Conservation (phyloP, 306 rosid genomes). For the Quercus robur region DNA sequence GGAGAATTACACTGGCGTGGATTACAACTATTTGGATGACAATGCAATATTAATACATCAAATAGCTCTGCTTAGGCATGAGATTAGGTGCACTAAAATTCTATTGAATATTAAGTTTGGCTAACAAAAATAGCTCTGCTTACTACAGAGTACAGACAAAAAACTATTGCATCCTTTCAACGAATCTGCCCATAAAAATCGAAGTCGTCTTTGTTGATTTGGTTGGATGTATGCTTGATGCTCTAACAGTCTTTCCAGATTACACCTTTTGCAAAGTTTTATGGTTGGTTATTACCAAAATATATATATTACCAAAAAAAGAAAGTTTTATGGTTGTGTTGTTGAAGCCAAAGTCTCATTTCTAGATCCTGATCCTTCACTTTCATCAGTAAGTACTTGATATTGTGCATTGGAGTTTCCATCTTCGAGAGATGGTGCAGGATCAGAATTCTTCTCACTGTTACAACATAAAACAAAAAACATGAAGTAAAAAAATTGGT, state of each 20-base stretch:
- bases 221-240: too few species aligned
- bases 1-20: too few species aligned
- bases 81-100: too few species aligned
- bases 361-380: constrained; percentile 11
- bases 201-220: background rate
- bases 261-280: too few species aligned
- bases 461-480: background rate
- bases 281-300: too few species aligned
- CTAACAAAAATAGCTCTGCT: background rate
- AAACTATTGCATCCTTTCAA: background rate
- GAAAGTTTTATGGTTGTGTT: too few species aligned
- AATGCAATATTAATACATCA: too few species aligned
- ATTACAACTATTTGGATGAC: too few species aligned
- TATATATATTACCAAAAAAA: too few species aligned
- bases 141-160: background rate
- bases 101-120: too few species aligned
- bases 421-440: constrained; percentile 17
- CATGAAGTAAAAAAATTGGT: background rate
- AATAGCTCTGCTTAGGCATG: too few species aligned
- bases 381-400: constrained; percentile 35
- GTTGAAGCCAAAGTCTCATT: constrained; percentile 17
- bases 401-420: constrained; percentile 30
- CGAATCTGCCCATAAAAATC: background rate
- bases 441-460: constrained; percentile 39
- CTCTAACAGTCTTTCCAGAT: too few species aligned